These are phyloP conservation scores for Aureobasidium lini DNA, from an alignment of 2,329 filamentous ascomycete genomes.

Conservation along the genomic window DNA sequence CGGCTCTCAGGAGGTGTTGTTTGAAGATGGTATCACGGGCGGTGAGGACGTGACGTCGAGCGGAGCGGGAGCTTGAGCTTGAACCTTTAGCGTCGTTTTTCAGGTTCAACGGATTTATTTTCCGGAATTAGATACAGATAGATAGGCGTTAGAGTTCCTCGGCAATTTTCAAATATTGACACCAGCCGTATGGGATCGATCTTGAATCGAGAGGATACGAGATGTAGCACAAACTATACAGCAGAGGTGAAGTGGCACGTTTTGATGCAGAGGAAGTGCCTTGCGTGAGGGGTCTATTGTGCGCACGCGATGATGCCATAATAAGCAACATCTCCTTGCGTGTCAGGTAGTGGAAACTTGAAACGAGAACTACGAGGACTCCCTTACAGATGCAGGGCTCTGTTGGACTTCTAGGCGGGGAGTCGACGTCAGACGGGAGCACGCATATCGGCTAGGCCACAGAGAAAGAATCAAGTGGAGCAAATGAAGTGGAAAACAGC, in stretches of 20 bases:
- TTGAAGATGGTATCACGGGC: neutral
- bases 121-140: conserved; percentile 10
- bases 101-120: conserved; percentile 7
- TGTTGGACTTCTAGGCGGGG: neutral
- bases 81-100: neutral
- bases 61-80: neutral
- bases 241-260: neutral
- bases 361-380: conserved; percentile 9
- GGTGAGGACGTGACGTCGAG: conserved; percentile 10
- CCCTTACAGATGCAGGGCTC: conserved; percentile 9
- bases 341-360: conserved; percentile 8
- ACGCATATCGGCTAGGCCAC: neutral
- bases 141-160: conserved; percentile 6
- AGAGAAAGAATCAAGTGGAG: conserved; percentile 5
- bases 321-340: conserved; percentile 6
- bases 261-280: neutral
- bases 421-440: conserved; percentile 1
- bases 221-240: neutral
- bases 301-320: conserved; percentile 6
- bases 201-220: neutral
- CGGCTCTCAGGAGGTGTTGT: conserved; percentile 11
- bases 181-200: conserved; percentile 3
- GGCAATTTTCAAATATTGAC: conserved; percentile 7
- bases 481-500: conserved; percentile 3
- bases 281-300: neutral